Base-by-base conservation (phyloP, 2,329 filamentous ascomycete genomes). In the Nigrospora sphaerica region DNA sequence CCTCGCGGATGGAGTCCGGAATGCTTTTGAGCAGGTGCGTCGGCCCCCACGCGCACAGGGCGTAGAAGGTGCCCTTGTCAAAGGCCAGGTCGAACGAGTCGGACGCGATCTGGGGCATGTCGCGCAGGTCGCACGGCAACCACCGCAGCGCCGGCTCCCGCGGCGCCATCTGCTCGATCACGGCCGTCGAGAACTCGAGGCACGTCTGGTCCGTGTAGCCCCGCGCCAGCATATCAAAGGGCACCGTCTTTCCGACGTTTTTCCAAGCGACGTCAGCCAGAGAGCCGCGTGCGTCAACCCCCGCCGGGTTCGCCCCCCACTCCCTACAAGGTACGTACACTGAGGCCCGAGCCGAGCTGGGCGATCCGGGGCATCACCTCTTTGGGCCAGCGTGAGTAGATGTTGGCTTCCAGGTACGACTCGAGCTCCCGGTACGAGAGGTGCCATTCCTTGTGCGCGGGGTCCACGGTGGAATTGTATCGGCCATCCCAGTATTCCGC, bases 161-260 rank as follows among this genome's bases (percentile, higher is more conserved):
- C 14, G 32, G 41, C 41, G 41, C 41, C 41, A 43, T 43, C 14
- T 43, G 41, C 6, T 31, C 32, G 10, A 43, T 23, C 6, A 43
- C 41, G 12, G 41, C 32, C 14, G 32, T 33, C 18, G 41, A 43
- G 41, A 43, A 43, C 32, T 43, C 41, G 18, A 43, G 6, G 32
- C 41, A 43, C 31, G 41, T 43, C 41, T 43, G 41, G 41, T 43
- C 41, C 16, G 41, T 36, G 32, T 43, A 43, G 17, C 41, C 41
- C 32, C 41, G 41, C 18, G 41, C 12, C 12, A 16, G 34, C 41
- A 43, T 43, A 32, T 43, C 41, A 16, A 35, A 43, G 6, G 41
- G 41, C 16, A 43, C 41, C 16, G 31, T 43, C 41, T 43, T 14
- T 31, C 16, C 12, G 17, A 11, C 2, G 12, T 6, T n/a, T n/a